Conservation (phyloP, 2,329 filamentous ascomycete genomes). For the Juglanconis oblonga region DNA sequence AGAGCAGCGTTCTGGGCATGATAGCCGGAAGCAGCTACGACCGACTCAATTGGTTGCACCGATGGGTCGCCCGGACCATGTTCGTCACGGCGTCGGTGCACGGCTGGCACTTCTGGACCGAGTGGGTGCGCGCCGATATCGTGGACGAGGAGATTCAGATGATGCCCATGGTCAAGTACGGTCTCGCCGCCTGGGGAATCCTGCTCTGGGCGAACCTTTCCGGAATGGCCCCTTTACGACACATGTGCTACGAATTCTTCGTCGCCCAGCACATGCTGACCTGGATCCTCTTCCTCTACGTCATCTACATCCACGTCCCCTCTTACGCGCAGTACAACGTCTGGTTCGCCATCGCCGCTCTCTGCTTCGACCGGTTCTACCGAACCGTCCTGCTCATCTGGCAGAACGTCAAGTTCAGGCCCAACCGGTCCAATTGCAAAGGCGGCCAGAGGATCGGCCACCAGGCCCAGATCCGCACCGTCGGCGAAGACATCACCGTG, state of each 20-base stretch:
- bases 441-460: constrained; percentile 51
- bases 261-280: constrained; percentile 65
- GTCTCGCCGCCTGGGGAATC: constrained; percentile 63
- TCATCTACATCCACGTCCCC: constrained; percentile 63
- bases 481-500: constrained; percentile 52
- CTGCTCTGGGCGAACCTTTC: constrained; percentile 64
- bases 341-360: constrained; percentile 62
- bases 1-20: constrained; percentile 57
- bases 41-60: constrained; percentile 69
- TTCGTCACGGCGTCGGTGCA: constrained; percentile 67
- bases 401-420: constrained; percentile 48
- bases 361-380: constrained; percentile 60
- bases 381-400: constrained; percentile 46
- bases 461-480: constrained; percentile 43
- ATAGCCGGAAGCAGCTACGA: constrained; percentile 65
- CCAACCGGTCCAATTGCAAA: constrained; percentile 40
- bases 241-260: constrained; percentile 68
- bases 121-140: constrained; percentile 61
- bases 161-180: constrained; percentile 65
- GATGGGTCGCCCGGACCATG: constrained; percentile 69
- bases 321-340: constrained; percentile 57
- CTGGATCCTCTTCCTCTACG: constrained; percentile 59
- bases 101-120: constrained; percentile 65
- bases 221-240: constrained; percentile 61
- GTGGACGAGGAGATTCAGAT: constrained; percentile 56